A percentile compares a stretch with the other conserved stretches of the same genome.
Evolutionary conservation across 2,329 filamentous ascomycete genomes (phyloP).

Genomic region (Elsinoe perseae): DNA sequence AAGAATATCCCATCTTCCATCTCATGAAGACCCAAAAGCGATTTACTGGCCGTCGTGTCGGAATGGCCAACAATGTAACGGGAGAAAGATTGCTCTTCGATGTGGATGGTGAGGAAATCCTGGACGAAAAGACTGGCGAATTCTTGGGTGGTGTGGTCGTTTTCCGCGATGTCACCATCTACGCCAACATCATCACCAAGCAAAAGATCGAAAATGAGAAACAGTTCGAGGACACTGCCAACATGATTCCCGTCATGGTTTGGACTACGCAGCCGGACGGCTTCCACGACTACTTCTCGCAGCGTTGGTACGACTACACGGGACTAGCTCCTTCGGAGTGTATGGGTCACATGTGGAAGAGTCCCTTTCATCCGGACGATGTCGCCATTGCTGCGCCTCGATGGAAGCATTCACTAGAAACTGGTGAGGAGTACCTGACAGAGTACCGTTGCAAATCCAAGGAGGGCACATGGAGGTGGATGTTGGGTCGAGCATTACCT

Average conservation of each 20-base stretch:
- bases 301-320: constrained; percentile 73
- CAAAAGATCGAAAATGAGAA: constrained; percentile 65
- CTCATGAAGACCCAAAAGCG: constrained; percentile 55
- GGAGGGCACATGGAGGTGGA: constrained; percentile 69
- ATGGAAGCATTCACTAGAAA: constrained; percentile 57
- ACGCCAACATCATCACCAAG: constrained; percentile 59
- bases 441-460: constrained; percentile 63
- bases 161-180: constrained; percentile 63
- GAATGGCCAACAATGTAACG: constrained; percentile 51
- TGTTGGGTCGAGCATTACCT: constrained; percentile 64
- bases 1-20: constrained; percentile 60
- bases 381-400: constrained; percentile 45
- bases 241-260: constrained; percentile 52
- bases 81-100: constrained; percentile 55
- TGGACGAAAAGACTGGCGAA: constrained; percentile 59
- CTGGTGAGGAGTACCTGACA: constrained; percentile 59
- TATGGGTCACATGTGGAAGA: constrained; percentile 53
- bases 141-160: constrained; percentile 66
- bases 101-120: constrained; percentile 57
- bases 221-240: constrained; percentile 67
- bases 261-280: constrained; percentile 67
- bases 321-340: constrained; percentile 57
- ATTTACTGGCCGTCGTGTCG: constrained; percentile 54
- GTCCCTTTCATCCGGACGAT: constrained; percentile 64
- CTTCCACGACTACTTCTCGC: constrained; percentile 63